phyloP scores from a whole-genome alignment of 192 early-diverging fungal genomes.

The Gryganskiella cystojenkinii region DNA sequence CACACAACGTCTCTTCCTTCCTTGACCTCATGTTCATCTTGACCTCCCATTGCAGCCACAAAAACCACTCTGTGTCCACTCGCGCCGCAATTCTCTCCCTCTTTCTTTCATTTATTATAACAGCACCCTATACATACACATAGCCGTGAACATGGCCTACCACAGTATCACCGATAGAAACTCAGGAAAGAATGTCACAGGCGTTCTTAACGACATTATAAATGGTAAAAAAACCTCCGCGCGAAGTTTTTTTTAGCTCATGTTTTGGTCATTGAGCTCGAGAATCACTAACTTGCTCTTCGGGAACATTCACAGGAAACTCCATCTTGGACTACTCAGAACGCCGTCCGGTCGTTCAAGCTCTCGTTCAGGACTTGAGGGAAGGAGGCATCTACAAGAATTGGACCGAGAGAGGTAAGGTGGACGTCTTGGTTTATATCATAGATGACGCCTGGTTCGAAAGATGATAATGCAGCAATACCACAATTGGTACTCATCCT shows the following conservation, averaged over 20 bases:
- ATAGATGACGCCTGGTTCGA: neutral
- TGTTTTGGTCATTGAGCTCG: neutral
- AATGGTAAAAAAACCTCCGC: constrained; percentile 35
- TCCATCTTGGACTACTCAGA: constrained; percentile 26
- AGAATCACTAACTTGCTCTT: too few relatives aligned
- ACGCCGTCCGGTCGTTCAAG: constrained; percentile 21
- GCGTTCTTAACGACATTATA: constrained; percentile 24
- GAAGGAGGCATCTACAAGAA: constrained; percentile 37
- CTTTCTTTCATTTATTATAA: neutral
- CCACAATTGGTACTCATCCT: neutral
- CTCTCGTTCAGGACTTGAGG: constrained; percentile 42
- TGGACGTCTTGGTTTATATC: too few relatives aligned
- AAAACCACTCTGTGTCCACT: neutral
- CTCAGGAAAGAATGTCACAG: constrained; percentile 17
- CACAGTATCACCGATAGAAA: constrained; percentile 25
- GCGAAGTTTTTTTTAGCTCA: neutral
- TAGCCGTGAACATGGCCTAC: constrained; percentile 17
- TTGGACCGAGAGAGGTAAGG: constrained; percentile 45
- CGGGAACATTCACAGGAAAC: constrained; percentile 12
- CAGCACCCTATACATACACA: neutral
- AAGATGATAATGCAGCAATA: neutral
- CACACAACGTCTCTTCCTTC: neutral
- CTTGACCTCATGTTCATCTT: neutral
- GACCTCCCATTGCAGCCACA: neutral
- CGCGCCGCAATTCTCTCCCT: neutral